Evolutionary conservation across 495 filamentous ascomycete genomes (phyloP), one percentile per base, ranked within the genome.

Genomic region (Neurospora sublineolata): DNA sequence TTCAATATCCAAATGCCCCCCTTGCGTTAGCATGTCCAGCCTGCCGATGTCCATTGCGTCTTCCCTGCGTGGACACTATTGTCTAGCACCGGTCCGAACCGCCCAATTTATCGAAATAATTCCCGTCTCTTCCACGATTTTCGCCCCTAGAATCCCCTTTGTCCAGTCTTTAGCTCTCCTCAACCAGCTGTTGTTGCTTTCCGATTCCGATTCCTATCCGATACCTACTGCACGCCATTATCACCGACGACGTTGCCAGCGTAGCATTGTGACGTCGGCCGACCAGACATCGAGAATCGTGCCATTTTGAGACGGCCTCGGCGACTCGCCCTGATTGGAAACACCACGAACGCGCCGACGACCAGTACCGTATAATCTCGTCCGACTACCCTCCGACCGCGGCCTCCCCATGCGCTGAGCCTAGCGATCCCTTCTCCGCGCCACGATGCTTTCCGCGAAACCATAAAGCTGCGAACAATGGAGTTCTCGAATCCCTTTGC

Each of bases 401-500:
- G 14, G 52, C 27, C 27, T 33, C 5, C 27, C 6, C 14, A 16
- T 60, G 52, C 9, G 27, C 27, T 18, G 52, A 33, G 52, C 7
- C 1, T 64, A 64, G 52, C 52, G 1, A 18, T 44, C 70, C 36
- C 20, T 20, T 5, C 16, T 44, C 42, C 46, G 11, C 38, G 46
- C 44, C 69, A 70, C 71, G 30, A 78, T 77, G 77, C 72, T 72
- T 68, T 67, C 68, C 69, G 37, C 73, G 40, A 68, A 68, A 68
- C 60, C 74, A 37, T 75, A 42, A 38, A 36, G 11, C 23, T 70
- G 44, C 33, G 30, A 44, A 76, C 60, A 33, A 80, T 81, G 79
- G 77, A 78, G 39, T 70, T 58, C 71, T 68, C 79, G n/a, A 77
- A 70, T 67, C 73, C 77, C 64, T 46, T 74, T 23, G 72, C 76